These are phyloP conservation scores for Angophora floribunda DNA, from an alignment of 345 rosid species.

Conservation along the genomic window DNA sequence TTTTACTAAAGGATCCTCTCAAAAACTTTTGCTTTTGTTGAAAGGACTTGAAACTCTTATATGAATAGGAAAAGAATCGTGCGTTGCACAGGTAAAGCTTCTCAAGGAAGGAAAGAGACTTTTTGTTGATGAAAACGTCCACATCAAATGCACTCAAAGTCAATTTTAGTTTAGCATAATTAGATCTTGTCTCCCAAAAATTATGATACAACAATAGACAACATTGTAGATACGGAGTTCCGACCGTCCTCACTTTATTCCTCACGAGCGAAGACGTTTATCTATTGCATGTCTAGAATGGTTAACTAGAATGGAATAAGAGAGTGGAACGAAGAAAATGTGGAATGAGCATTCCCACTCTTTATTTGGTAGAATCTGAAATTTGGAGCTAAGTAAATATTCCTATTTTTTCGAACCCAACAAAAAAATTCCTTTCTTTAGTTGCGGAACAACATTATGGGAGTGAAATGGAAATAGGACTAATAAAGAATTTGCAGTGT, in stretches of 20 bases:
- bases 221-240: background rate
- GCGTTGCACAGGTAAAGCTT: background rate
- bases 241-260: background rate
- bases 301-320: background rate
- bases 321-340: background rate
- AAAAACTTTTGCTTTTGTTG: background rate
- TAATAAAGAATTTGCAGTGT: background rate
- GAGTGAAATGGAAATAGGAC: background rate
- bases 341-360: background rate
- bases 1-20: background rate
- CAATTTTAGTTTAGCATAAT: background rate
- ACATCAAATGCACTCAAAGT: background rate
- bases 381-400: background rate
- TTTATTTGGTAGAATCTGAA: background rate
- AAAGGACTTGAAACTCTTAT: background rate
- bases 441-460: background rate
- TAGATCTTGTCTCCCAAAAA: background rate
- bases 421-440: background rate
- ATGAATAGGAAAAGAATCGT: background rate
- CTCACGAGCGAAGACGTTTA: too few relatives aligned
- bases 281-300: background rate
- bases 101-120: background rate
- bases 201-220: background rate
- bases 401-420: too few relatives aligned
- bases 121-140: background rate